A percentile compares a stretch with the other conserved stretches of the same genome.
phyloP scores from a whole-genome alignment of 345 rosid genomes.

The Chamaenerion angustifolium region DNA sequence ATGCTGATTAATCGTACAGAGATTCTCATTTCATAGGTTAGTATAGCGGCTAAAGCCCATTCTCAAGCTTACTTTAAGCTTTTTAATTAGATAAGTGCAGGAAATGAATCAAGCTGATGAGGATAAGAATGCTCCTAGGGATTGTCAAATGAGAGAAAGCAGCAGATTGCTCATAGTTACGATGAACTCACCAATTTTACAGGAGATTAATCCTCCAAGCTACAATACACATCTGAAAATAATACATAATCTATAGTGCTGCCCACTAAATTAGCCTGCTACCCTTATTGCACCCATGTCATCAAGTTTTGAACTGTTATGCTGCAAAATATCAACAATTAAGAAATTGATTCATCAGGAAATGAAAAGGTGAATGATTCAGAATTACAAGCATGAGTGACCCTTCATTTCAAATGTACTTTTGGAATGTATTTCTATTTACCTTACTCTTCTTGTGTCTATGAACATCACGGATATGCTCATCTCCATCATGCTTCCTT shows the following conservation, averaged over 20 bases:
- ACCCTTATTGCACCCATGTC: conserved; percentile 3
- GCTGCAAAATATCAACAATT: background rate
- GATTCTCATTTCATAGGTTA: background rate
- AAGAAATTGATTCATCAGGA: background rate
- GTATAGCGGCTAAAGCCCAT: background rate
- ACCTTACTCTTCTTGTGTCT: conserved; percentile 96
- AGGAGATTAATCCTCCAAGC: background rate
- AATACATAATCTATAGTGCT: background rate
- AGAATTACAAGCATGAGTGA: background rate
- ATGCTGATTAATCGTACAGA: background rate
- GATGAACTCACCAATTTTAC: background rate
- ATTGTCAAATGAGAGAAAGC: background rate
- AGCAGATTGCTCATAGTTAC: background rate
- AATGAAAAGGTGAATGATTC: background rate
- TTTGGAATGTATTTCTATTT: conserved; percentile 15
- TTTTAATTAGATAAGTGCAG: background rate
- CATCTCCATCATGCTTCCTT: conserved; percentile 93
- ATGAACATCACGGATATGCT: conserved; percentile 66
- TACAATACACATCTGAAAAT: conserved; percentile 1
- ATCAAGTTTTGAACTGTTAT: conserved; percentile 6
- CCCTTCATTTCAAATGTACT: background rate
- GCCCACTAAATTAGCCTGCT: conserved; percentile 2
- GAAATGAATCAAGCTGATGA: too few relatives aligned
- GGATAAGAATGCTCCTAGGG: too few relatives aligned
- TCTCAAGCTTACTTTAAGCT: background rate